Evolutionary conservation across 352 stramenopile genomes (phyloP).

Genomic region (Pythium volutum): DNA sequence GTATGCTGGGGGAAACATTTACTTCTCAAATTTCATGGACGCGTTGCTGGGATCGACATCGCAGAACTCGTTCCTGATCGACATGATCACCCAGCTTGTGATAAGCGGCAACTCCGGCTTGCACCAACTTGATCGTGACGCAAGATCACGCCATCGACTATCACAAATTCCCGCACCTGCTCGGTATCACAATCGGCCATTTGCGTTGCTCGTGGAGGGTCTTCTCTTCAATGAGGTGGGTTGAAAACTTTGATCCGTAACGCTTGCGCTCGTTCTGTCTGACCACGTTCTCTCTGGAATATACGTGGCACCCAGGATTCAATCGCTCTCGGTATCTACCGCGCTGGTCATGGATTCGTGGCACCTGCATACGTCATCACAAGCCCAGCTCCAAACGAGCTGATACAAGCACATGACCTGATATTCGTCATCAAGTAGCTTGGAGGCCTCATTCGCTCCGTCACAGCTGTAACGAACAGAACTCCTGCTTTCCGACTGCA

Average conservation of each 20-base stretch:
- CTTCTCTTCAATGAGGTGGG: slow-evolving; percentile 57
- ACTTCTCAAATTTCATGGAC: slow-evolving; percentile 74
- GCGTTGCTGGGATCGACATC: slow-evolving; percentile 58
- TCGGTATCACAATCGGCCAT: slow-evolving; percentile 58
- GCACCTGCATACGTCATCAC: slow-evolving; percentile 60
- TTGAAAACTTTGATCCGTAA: neutral
- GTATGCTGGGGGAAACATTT: slow-evolving; percentile 63
- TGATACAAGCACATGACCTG: slow-evolving; percentile 56
- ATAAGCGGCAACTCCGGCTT: slow-evolving; percentile 54
- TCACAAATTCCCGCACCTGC: slow-evolving; percentile 51
- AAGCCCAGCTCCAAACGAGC: slow-evolving; percentile 55
- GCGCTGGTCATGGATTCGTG: slow-evolving; percentile 30
- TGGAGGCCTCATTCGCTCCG: neutral
- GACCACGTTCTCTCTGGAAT: neutral
- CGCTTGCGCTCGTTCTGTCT: neutral
- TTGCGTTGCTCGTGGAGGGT: slow-evolving; percentile 51
- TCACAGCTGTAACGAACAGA: slow-evolving; percentile 62
- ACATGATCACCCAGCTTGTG: slow-evolving; percentile 64
- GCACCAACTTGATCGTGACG: slow-evolving; percentile 46
- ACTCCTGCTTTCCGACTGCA: slow-evolving; percentile 59
- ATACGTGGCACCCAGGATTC: slow-evolving; percentile 32
- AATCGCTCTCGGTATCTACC: slow-evolving; percentile 61
- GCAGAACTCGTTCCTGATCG: slow-evolving; percentile 56
- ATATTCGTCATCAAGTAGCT: slow-evolving; percentile 69
- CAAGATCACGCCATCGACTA: slow-evolving; percentile 39